Percentiles rank a stretch among this genome's conserved stretches.
These are phyloP conservation scores for Vigna reflexopilosa DNA, from an alignment of 306 rosid genomes.

Conservation along the genomic window DNA sequence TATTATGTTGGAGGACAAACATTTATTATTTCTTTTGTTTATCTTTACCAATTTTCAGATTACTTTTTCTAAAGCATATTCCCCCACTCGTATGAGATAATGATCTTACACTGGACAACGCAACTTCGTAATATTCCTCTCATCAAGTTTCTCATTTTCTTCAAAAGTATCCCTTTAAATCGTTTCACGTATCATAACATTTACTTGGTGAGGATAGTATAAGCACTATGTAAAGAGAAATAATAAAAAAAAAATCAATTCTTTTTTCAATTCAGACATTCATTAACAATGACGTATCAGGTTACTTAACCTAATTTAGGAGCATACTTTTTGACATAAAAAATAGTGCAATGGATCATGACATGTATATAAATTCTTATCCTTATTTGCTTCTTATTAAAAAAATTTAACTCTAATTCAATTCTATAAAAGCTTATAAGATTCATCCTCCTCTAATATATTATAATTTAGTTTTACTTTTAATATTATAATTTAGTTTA, in stretches of 20 bases:
- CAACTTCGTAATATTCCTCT: no score
- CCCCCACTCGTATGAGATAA: neutral
- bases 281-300: neutral
- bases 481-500: no score
- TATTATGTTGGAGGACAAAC: neutral
- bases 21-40: neutral
- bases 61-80: neutral
- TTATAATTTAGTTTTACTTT: no score
- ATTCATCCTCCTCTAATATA: no score
- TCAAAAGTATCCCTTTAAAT: neutral
- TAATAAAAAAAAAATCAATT: neutral
- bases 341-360: constrained; percentile 11
- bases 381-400: constrained; percentile 23
- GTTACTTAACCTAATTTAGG: constrained; percentile 19
- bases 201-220: neutral
- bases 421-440: no score
- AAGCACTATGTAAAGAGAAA: neutral
- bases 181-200: constrained; percentile 9
- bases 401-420: no score
- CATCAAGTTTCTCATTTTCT: neutral
- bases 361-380: constrained; percentile 16
- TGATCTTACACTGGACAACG: neutral
- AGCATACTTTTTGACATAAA: constrained; percentile 8
- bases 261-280: neutral
- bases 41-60: neutral